phyloP scores from a whole-genome alignment of 1,284 basidiomycete genomes.

The Moniliophthora roreri region DNA sequence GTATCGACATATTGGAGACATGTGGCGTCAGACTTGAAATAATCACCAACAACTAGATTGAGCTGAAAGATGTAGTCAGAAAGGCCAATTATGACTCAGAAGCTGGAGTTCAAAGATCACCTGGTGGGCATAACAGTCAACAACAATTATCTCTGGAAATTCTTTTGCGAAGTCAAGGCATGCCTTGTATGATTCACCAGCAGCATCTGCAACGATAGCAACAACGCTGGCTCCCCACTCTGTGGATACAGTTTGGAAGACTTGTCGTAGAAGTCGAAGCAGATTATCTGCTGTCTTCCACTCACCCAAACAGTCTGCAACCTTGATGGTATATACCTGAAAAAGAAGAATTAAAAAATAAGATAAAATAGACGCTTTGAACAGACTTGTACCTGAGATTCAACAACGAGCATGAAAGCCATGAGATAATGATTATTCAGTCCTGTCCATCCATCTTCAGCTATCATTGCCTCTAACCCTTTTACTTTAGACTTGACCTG shows the following conservation, averaged over 20 bases:
- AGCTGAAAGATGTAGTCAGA: slow-evolving; percentile 27
- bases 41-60: slow-evolving; percentile 39
- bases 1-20: slow-evolving; percentile 20
- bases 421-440: slow-evolving; percentile 27
- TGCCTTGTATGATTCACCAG: slow-evolving; percentile 35
- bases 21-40: slow-evolving; percentile 26
- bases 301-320: slow-evolving; percentile 28
- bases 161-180: slow-evolving; percentile 19
- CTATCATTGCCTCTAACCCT: neutral
- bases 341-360: slow-evolving; percentile 1
- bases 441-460: slow-evolving; percentile 32
- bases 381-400: slow-evolving; percentile 4
- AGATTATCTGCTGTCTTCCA: slow-evolving; percentile 31
- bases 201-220: slow-evolving; percentile 33
- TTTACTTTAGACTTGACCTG: slow-evolving; percentile 8
- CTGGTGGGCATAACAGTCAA: slow-evolving; percentile 41
- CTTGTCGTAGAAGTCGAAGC: slow-evolving; percentile 21
- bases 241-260: slow-evolving; percentile 18
- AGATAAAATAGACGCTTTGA: neutral
- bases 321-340: slow-evolving; percentile 28
- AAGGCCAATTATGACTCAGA: neutral
- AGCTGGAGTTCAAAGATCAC: slow-evolving; percentile 19
- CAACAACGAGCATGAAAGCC: slow-evolving; percentile 23
- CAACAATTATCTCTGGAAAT: slow-evolving; percentile 25
- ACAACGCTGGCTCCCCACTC: slow-evolving; percentile 28